Conservation (phyloP, 257 asterid species). For the Gardenia jasminoides region DNA sequence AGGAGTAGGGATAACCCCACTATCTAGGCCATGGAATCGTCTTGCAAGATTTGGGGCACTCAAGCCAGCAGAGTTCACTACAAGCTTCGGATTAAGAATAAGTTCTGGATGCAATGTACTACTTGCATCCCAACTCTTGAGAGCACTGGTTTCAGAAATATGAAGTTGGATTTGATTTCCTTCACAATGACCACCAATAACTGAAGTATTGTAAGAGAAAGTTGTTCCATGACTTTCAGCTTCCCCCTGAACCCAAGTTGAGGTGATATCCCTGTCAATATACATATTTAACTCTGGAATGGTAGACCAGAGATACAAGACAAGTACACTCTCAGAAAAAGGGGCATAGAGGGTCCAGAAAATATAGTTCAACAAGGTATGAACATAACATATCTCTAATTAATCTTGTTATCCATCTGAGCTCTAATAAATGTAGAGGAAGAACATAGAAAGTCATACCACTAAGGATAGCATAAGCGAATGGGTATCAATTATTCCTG, state of each 20-base stretch:
- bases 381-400: neutral
- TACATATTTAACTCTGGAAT: constrained; percentile 35
- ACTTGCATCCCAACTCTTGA: constrained; percentile 35
- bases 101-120: constrained; percentile 56
- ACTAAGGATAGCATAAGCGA: constrained; percentile 70
- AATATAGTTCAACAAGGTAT: neutral
- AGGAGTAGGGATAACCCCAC: constrained; percentile 39
- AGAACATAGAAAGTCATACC: constrained; percentile 37
- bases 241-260: constrained; percentile 66
- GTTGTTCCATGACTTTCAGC: constrained; percentile 76
- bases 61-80: constrained; percentile 83
- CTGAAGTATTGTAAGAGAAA: constrained; percentile 65
- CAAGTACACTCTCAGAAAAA: neutral
- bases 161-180: constrained; percentile 48
- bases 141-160: constrained; percentile 51
- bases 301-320: constrained; percentile 13
- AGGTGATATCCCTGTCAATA: constrained; percentile 54
- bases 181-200: constrained; percentile 58
- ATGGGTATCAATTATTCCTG: constrained; percentile 76
- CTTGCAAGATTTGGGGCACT: constrained; percentile 61
- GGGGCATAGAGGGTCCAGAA: neutral
- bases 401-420: no score
- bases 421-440: neutral
- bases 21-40: constrained; percentile 42
- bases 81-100: constrained; percentile 56